Evolutionary conservation across 1,284 basidiomycete genomes (phyloP), one percentile per base, ranked within the genome.

Genomic region (Puccinia horiana): DNA sequence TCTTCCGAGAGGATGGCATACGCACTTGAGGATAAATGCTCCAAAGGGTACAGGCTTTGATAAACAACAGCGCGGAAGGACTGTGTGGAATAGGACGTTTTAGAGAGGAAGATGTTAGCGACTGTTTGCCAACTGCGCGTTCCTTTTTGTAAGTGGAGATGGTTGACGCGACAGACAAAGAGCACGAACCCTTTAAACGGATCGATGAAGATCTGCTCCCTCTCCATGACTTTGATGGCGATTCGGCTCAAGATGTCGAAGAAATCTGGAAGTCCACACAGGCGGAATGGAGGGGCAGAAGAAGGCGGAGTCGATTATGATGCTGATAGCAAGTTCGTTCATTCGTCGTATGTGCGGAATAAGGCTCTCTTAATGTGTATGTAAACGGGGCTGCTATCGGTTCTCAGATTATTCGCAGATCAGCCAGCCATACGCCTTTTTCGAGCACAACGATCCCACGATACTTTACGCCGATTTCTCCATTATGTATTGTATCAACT

Each of bases 1-100:
- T 44, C 11, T 63, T 35, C 26, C 6, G 2, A 18, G 29, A 26
- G 32, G 20, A 18, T 20, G 5, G n/a, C 20, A 11, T 35, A 26
- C 76, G 20, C n/a, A 80, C 78, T n/a, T 42, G 40, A 58, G 78
- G 67, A 35, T 70, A 80, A 29, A 80, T 73, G 35, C 35, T 54
- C 77, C 77, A 80, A 40, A 80, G 26, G 47, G 78, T 80, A 18
- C 52, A 61, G 54, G 67, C 78, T 54, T 73, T 80, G 42, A 80
- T 72, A 35, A 80, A 80, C n/a, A 58, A 42, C 8, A 80, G 47
- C 16, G 78, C 78, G 18, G 78, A 80, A 35, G 78, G 65, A 26
- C 78, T 79, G 42, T 23, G 9, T 20, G 35, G 47, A 49, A n/a
- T n/a, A n/a, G n/a, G n/a, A n/a, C n/a, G n/a, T n/a, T n/a, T 26